A percentile compares a stretch with the other conserved stretches of the same genome.
These are phyloP conservation scores for Rosa lucieae DNA, from an alignment of 306 rosid species.

Conservation along the genomic window DNA sequence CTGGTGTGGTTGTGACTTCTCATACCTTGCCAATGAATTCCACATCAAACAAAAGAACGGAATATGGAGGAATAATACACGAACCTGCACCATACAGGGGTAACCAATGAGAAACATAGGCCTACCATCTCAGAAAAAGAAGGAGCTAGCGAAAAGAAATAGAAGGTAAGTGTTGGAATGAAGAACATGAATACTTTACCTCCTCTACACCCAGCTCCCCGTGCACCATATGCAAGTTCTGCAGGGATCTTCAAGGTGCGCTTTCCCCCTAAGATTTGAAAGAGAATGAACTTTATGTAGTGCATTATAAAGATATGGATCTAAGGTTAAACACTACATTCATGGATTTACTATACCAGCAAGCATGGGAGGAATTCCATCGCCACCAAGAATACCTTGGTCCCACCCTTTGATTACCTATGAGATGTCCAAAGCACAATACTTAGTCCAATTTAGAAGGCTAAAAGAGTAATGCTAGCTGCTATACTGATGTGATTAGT, in stretches of 20 bases:
- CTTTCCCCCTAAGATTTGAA: constrained; percentile 65
- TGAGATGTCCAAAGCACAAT: constrained; percentile 8
- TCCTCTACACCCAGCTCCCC: constrained; percentile 98
- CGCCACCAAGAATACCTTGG: constrained; percentile 86
- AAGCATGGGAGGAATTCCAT: constrained; percentile 97
- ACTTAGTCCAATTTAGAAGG: neutral
- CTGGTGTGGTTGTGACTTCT: constrained; percentile 18
- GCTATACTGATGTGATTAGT: neutral
- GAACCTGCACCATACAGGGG: constrained; percentile 56
- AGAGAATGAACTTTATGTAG: neutral
- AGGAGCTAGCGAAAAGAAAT: neutral
- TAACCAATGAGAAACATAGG: neutral
- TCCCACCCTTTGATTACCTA: constrained; percentile 99
- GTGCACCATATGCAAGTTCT: constrained; percentile 77
- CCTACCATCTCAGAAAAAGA: neutral
- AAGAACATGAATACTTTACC: constrained; percentile 45
- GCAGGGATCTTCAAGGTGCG: constrained; percentile 88
- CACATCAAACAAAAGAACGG: constrained; percentile 80
- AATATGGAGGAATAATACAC: constrained; percentile 87
- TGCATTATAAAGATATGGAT: neutral
- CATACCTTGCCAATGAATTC: constrained; percentile 86
- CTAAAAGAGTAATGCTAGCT: neutral
- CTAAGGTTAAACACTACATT: neutral
- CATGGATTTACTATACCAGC: constrained; percentile 44
- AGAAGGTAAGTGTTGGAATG: neutral